These are phyloP conservation scores for Xylariaceae sp. DNA, from an alignment of 2,329 filamentous ascomycete genomes.

Conservation along the genomic window DNA sequence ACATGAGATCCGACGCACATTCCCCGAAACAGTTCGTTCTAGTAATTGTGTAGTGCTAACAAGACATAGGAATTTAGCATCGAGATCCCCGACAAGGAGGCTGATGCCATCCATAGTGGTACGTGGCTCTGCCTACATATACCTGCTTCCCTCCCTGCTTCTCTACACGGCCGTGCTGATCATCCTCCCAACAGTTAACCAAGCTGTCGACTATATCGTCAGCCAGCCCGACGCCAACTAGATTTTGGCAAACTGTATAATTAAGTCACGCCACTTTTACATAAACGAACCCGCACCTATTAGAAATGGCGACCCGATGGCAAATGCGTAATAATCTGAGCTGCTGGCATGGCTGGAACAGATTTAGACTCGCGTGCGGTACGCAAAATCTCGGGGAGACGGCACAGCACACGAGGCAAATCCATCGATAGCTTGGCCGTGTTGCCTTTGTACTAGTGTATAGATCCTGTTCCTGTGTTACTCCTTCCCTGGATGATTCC, in stretches of 20 bases:
- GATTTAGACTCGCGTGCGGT: too few species aligned
- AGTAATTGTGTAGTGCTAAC: too few species aligned
- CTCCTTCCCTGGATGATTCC: too few species aligned
- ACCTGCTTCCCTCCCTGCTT: constrained; percentile 1
- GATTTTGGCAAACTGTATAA: constrained; percentile 21
- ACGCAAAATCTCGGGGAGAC: too few species aligned
- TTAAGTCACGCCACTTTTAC: constrained; percentile 23
- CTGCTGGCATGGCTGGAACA: constrained; percentile 2
- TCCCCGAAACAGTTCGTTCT: not conserved
- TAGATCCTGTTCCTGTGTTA: constrained; percentile 15
- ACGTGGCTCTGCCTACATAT: constrained; percentile 35
- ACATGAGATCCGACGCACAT: not conserved
- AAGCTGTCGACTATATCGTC: constrained; percentile 92
- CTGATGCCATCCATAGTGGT: constrained; percentile 91
- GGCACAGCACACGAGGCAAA: too few species aligned
- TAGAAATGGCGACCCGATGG: constrained; percentile 13
- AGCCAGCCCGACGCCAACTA: constrained; percentile 85
- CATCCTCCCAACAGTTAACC: constrained; percentile 62
- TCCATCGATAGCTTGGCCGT: too few species aligned
- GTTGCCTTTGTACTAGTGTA: constrained; percentile 29
- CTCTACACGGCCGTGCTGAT: constrained; percentile 13
- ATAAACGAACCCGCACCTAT: constrained; percentile 10
- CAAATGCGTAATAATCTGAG: constrained; percentile 5
- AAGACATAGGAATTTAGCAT: constrained; percentile 63
- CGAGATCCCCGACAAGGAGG: constrained; percentile 97